phyloP scores from a whole-genome alignment of 495 filamentous ascomycete species.

The Daldinia concentrica region DNA sequence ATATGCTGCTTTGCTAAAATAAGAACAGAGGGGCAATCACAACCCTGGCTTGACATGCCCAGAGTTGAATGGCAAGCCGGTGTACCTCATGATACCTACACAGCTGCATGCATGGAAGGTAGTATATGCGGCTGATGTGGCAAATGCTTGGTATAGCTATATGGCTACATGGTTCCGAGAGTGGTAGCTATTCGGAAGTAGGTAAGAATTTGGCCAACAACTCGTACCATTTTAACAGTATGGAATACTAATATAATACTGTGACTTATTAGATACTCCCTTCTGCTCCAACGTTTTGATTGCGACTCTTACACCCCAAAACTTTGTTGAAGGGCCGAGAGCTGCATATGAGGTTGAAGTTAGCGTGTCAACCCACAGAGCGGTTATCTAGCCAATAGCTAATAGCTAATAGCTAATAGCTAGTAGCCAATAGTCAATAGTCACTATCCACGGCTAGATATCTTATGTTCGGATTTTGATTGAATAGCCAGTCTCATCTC shows the following conservation, averaged over 20 bases:
- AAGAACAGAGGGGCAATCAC: neutral
- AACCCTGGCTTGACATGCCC: neutral
- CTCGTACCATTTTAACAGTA: neutral
- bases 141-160: neutral
- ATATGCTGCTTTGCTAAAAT: neutral
- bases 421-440: too few species aligned
- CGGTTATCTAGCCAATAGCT: neutral
- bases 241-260: neutral
- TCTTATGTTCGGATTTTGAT: neutral
- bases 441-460: neutral
- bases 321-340: neutral
- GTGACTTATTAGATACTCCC: neutral
- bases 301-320: neutral
- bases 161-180: neutral
- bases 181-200: neutral
- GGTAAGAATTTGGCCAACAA: neutral
- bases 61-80: neutral
- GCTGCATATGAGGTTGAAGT: neutral
- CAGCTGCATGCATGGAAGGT: neutral
- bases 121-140: slow-evolving; percentile 5
- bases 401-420: too few species aligned
- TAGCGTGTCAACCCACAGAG: neutral
- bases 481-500: neutral
- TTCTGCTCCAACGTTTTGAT: neutral
- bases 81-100: neutral